Percentiles rank a stretch among this genome's conserved stretches.
Evolutionary conservation across 2,329 filamentous ascomycete species (phyloP).

Genomic region (Chaetomiaceae sp.): DNA sequence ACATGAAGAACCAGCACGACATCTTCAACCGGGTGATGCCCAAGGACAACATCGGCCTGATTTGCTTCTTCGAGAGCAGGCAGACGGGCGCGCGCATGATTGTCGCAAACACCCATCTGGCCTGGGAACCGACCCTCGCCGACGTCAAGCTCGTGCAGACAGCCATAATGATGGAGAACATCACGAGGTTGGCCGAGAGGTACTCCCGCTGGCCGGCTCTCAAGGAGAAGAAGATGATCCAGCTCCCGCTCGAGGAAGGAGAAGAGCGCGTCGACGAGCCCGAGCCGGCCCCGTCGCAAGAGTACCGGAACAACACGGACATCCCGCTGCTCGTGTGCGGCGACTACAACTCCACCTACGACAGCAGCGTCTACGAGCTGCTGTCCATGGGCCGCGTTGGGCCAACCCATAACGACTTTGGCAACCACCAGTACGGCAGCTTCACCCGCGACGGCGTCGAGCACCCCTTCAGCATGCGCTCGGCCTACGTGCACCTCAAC

Average conservation of each 20-base stretch:
- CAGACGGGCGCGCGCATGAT: slow-evolving; percentile 86
- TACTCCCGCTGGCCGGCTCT: slow-evolving; percentile 76
- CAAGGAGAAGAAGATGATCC: slow-evolving; percentile 69
- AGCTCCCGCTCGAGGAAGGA: slow-evolving; percentile 40
- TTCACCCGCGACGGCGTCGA: slow-evolving; percentile 90
- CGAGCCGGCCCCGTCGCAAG: slow-evolving; percentile 73
- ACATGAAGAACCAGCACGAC: slow-evolving; percentile 96
- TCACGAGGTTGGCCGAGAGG: slow-evolving; percentile 79
- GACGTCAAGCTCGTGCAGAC: slow-evolving; percentile 97
- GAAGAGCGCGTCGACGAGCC: slow-evolving; percentile 47
- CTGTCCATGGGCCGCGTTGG: slow-evolving; percentile 74
- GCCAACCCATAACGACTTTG: slow-evolving; percentile 75
- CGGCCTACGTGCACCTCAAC: slow-evolving; percentile 77
- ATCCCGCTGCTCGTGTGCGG: slow-evolving; percentile 90
- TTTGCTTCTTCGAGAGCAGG: slow-evolving; percentile 89
- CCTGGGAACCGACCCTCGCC: slow-evolving; percentile 85
- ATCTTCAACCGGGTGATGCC: slow-evolving; percentile 99
- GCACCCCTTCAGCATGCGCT: slow-evolving; percentile 90
- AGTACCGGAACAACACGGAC: slow-evolving; percentile 79
- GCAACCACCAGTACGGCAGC: slow-evolving; percentile 79
- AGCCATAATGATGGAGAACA: slow-evolving; percentile 88
- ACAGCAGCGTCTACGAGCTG: slow-evolving; percentile 88
- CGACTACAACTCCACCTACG: slow-evolving; percentile 88
- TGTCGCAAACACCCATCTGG: slow-evolving; percentile 88
- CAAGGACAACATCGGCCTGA: slow-evolving; percentile 91